These are phyloP conservation scores for Wickerhamomyces mucosus DNA, from an alignment of 805 yeast genomes.

Conservation along the genomic window DNA sequence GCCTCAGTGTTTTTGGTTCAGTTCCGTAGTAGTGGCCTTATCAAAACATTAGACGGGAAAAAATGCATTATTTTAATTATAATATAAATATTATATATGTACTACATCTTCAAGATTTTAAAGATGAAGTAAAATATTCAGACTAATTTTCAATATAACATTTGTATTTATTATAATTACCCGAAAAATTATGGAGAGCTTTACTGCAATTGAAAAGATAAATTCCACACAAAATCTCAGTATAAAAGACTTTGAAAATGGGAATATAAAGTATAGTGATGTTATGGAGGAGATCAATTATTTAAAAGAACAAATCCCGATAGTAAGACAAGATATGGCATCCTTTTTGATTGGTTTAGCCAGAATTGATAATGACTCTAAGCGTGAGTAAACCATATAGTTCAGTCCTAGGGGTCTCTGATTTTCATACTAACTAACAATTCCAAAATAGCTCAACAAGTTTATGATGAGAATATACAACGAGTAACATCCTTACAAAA, in stretches of 20 bases:
- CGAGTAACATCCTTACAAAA: constrained; percentile 25
- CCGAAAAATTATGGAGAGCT: constrained; percentile 18
- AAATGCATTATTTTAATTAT: too few relatives aligned
- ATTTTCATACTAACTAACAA: constrained; percentile 1
- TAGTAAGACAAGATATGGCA: constrained; percentile 31
- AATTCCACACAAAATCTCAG: constrained; percentile 18
- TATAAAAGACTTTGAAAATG: constrained; percentile 32
- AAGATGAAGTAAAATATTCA: too few relatives aligned
- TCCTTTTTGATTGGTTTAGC: constrained; percentile 26
- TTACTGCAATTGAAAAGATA: constrained; percentile 21
- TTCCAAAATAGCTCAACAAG: constrained; percentile 12
- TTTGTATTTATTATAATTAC: too few relatives aligned
- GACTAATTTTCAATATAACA: neutral
- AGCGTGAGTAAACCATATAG: constrained; percentile 11
- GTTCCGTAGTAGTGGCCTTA: neutral
- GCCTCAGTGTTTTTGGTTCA: neutral
- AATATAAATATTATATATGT: too few relatives aligned
- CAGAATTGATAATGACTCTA: constrained; percentile 27
- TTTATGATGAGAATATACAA: constrained; percentile 24
- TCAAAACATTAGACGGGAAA: too few relatives aligned
- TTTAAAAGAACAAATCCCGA: constrained; percentile 21
- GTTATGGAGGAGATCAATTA: constrained; percentile 27
- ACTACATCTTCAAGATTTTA: too few relatives aligned
- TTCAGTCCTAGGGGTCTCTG: neutral
- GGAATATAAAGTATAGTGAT: constrained; percentile 25